phyloP scores from a whole-genome alignment of 257 asterid species.

The Penstemon eatonii region DNA sequence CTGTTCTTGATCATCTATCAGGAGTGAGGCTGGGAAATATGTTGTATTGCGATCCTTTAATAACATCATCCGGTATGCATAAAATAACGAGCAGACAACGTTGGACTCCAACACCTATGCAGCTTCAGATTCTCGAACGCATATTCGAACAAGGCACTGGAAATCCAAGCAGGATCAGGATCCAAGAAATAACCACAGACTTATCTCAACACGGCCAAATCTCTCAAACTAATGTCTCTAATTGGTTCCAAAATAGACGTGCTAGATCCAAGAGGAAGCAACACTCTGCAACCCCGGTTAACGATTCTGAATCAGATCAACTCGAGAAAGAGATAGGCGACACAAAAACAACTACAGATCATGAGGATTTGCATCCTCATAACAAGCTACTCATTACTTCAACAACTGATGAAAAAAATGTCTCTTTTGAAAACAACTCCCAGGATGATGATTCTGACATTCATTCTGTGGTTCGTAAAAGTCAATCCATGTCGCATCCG shows the following conservation, averaged over 20 bases:
- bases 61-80: conserved; percentile 65
- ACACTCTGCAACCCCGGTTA: conserved; percentile 20
- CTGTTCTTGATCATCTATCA: no score
- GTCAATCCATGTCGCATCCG: conserved; percentile 62
- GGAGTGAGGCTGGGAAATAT: conserved; percentile 39
- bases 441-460: no score
- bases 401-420: no score
- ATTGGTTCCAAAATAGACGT: conserved; percentile 48
- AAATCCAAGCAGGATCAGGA: conserved; percentile 58
- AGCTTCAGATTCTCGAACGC: conserved; percentile 91
- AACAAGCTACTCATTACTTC: conserved; percentile 5
- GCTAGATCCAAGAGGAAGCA: conserved; percentile 35
- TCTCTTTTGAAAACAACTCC: conserved; percentile 54
- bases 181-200: conserved; percentile 32
- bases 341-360: conserved; percentile 61
- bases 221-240: conserved; percentile 33
- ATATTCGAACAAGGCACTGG: conserved; percentile 92
- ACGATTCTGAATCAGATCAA: conserved; percentile 63
- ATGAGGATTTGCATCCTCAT: conserved; percentile 59
- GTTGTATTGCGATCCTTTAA: conserved; percentile 71
- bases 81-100: conserved; percentile 87
- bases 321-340: conserved; percentile 90
- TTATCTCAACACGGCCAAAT: conserved; percentile 38
- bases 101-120: conserved; percentile 96
- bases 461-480: conserved; percentile 56